Evolutionary conservation across 2,329 filamentous ascomycete genomes (phyloP), one percentile per base, ranked within the genome.

Genomic region (Aspergillus vadensis): DNA sequence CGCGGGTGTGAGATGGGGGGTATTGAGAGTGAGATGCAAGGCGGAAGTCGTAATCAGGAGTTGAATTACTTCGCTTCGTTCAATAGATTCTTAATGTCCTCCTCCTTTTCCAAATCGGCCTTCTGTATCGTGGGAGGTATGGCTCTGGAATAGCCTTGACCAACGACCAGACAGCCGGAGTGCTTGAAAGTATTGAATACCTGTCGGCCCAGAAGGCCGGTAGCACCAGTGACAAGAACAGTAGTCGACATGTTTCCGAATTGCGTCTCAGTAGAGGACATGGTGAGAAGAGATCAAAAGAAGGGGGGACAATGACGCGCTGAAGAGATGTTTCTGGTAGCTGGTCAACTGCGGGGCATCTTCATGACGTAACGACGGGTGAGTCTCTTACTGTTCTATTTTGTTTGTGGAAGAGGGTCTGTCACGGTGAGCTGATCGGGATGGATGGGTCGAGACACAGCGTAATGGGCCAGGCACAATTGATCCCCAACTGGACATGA

Each of bases 211-310:
- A 97, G 84, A 10, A 96, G 83, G 57, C 92, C 92, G 19, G 90
- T 94, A 39, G 91, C 92, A 59, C 92, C 92, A 6, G 92, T 97
- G 58, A 97, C 80, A 25, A 97, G 82, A 9, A 85, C 91, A 25
- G 83, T 88, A 60, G 83, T 72, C 59, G 74, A 70, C 75, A 77
- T 77, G 43, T 63, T 66, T 30, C 56, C 27, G 5, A 55, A 32
- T 25, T 49, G 25, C 30, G 50, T 55, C 17, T 59, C 39, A 30
- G 27, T 17, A 36, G 52, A 54, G 25, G 57, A 55, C 52, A 59
- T 62, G 54, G 41, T 52, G 61, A 27, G 10, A 32, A 50, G 58
- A 54, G 44, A 55, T 50, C 27, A 8, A 27, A 44, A 50, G 47
- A 55, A 51, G 44, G 53, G 32, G 32, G 48, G 12, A 25, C 41